phyloP scores from a whole-genome alignment of 2,329 filamentous ascomycete species.

The Fusarium tanahbumbuense region DNA sequence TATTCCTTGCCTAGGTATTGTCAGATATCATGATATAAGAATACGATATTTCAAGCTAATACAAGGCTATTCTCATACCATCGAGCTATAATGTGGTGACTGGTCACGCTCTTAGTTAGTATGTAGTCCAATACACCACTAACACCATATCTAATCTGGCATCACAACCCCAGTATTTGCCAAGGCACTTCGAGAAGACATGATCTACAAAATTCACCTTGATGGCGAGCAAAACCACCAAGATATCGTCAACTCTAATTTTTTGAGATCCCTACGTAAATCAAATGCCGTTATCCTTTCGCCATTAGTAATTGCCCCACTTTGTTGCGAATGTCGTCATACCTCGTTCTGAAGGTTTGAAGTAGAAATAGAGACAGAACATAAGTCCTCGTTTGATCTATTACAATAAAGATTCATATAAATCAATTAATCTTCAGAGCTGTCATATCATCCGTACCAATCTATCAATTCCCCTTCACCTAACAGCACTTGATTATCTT shows the following conservation, averaged over 20 bases:
- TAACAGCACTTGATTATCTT: background rate
- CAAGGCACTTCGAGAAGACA: background rate
- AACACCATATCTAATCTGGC: background rate
- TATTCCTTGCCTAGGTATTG: background rate
- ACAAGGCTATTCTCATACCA: background rate
- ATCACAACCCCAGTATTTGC: background rate
- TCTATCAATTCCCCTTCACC: background rate
- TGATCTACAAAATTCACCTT: slow-evolving; percentile 4
- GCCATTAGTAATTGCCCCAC: slow-evolving; percentile 38
- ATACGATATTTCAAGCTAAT: background rate
- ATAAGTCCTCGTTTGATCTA: slow-evolving; percentile 6
- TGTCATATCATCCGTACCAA: background rate
- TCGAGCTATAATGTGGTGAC: background rate
- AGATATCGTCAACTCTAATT: background rate
- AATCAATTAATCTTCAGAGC: background rate
- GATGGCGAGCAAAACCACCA: slow-evolving; percentile 13
- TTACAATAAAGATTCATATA: background rate
- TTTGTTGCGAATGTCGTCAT: slow-evolving; percentile 38
- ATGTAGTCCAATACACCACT: slow-evolving; percentile 1
- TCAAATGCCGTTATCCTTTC: slow-evolving; percentile 17
- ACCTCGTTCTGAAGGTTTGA: background rate
- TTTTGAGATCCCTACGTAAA: background rate
- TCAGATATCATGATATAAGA: background rate
- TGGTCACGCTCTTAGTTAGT: background rate
- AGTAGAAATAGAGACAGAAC: background rate